Evolutionary conservation across 176 grass and related monocot genomes (phyloP).

Genomic region (Oryza glaberrima): DNA sequence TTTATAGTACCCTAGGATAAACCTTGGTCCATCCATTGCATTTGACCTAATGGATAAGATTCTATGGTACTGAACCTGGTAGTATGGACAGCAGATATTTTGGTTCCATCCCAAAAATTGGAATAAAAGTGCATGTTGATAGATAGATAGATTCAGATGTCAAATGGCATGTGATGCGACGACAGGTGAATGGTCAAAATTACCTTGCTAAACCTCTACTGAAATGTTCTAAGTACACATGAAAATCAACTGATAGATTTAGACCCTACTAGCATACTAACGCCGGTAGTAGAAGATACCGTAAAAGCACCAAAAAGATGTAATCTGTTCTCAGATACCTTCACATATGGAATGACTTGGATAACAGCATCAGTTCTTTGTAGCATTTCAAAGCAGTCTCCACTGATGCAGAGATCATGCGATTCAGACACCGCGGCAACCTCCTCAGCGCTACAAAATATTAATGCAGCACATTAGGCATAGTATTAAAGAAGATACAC

Average conservation of each 20-base stretch:
- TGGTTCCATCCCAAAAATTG: not conserved
- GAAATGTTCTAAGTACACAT: not conserved
- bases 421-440: conserved; percentile 72
- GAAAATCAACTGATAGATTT: not conserved
- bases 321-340: conserved; percentile 51
- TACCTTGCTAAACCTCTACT: not conserved
- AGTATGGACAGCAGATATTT: too few relatives aligned
- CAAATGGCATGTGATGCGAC: not conserved
- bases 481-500: conserved; percentile 24
- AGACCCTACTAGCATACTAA: not conserved
- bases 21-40: not conserved
- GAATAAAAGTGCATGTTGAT: not conserved
- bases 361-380: conserved; percentile 80
- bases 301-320: not conserved
- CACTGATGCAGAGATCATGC: conserved; percentile 91
- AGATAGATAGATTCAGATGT: not conserved
- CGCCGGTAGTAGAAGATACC: not conserved
- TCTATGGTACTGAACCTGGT: not conserved
- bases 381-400: conserved; percentile 98
- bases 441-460: conserved; percentile 69
- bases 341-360: conserved; percentile 92
- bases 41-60: not conserved
- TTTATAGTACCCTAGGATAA: not conserved
- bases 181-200: not conserved
- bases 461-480: conserved; percentile 27